These are phyloP conservation scores for Globisporangium canariense DNA, from an alignment of 352 stramenopile species.

Conservation along the genomic window DNA sequence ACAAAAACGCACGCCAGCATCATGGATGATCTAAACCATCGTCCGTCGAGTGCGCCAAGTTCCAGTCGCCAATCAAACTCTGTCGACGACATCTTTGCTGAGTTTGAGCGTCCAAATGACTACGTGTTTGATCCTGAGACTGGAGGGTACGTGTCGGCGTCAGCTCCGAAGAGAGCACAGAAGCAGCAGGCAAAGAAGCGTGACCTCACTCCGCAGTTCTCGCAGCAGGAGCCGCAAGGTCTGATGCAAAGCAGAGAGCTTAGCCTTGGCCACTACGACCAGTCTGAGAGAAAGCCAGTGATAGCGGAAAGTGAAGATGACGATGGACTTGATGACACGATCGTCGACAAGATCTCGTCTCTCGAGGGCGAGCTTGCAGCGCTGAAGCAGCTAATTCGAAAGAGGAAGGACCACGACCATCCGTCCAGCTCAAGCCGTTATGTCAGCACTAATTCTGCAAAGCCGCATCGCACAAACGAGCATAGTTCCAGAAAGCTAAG, in stretches of 20 bases:
- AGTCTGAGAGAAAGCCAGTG: background rate
- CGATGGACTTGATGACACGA: conserved; percentile 59
- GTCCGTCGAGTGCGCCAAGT: background rate
- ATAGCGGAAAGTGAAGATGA: conserved; percentile 17
- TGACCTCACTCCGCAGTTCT: background rate
- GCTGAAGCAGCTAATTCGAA: conserved; percentile 65
- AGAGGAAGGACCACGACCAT: conserved; percentile 30
- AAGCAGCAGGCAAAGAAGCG: background rate
- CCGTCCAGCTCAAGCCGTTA: conserved; percentile 7
- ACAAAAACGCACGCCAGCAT: conserved; percentile 28
- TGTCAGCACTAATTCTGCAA: background rate
- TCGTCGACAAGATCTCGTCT: conserved; percentile 79
- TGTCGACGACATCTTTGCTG: conserved; percentile 72
- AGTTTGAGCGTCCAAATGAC: conserved; percentile 73
- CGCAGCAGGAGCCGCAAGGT: background rate
- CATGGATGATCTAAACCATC: conserved; percentile 54
- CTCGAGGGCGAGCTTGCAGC: conserved; percentile 61
- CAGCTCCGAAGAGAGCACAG: background rate
- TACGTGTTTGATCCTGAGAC: conserved; percentile 67
- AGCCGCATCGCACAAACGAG: background rate
- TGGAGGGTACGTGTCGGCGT: conserved; percentile 50
- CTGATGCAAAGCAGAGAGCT: background rate
- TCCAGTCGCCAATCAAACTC: conserved; percentile 21
- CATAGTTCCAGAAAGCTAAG: conserved; percentile 44
- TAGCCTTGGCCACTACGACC: background rate